phyloP scores from a whole-genome alignment of 257 asterid genomes.

The Plectranthus barbatus region DNA sequence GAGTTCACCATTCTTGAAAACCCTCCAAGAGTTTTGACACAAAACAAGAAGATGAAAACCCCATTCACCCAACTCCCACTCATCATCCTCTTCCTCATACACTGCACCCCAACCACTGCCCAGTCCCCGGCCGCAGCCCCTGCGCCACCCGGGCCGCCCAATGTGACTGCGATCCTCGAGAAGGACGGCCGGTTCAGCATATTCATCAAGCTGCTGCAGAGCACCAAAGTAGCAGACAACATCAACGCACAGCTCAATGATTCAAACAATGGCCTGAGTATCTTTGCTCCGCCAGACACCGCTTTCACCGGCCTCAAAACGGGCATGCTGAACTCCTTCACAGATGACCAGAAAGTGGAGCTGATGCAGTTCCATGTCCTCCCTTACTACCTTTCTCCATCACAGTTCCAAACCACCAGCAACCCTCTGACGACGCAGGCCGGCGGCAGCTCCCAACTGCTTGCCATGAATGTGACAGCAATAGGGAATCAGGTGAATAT shows the following conservation, averaged over 20 bases:
- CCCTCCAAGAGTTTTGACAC: background rate
- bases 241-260: constrained; percentile 32
- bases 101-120: constrained; percentile 11
- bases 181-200: constrained; percentile 35
- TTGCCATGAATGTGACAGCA: constrained; percentile 39
- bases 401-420: constrained; percentile 44
- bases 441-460: constrained; percentile 33
- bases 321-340: constrained; percentile 37
- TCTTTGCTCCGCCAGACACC: constrained; percentile 37
- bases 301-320: constrained; percentile 36
- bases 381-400: constrained; percentile 24
- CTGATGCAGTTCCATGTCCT: constrained; percentile 44
- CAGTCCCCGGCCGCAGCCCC: constrained; percentile 42
- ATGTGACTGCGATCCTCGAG: constrained; percentile 40
- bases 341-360: constrained; percentile 32
- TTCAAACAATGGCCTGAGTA: constrained; percentile 31
- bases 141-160: constrained; percentile 36
- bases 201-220: constrained; percentile 42
- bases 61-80: background rate
- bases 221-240: constrained; percentile 36
- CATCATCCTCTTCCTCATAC: background rate
- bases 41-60: constrained; percentile 6
- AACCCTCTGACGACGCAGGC: constrained; percentile 48
- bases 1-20: background rate
- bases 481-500: constrained; percentile 32